phyloP scores from a whole-genome alignment of 345 rosid species.

The Salix caprea region DNA sequence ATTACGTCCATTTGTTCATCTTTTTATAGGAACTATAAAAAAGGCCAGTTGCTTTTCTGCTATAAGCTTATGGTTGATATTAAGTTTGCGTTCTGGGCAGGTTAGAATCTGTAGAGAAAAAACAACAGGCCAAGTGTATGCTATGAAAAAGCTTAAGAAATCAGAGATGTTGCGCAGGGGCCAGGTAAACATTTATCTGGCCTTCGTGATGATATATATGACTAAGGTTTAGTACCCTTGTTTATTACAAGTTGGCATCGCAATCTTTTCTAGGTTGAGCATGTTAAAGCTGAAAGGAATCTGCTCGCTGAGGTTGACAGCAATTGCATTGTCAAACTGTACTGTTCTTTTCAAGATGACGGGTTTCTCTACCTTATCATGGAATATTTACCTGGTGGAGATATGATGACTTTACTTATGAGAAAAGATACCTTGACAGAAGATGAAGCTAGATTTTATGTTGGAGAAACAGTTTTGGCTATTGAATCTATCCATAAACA shows the following conservation, averaged over 20 bases:
- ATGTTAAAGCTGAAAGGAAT: slow-evolving; percentile 92
- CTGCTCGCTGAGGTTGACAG: slow-evolving; percentile 96
- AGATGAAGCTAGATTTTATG: slow-evolving; percentile 82
- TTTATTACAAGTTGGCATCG: slow-evolving; percentile 10
- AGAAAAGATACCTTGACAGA: slow-evolving; percentile 90
- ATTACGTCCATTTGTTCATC: background rate
- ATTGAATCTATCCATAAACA: slow-evolving; percentile 90
- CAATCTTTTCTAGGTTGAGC: slow-evolving; percentile 61
- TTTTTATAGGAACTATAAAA: background rate
- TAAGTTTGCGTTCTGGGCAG: slow-evolving; percentile 38
- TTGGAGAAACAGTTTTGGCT: slow-evolving; percentile 82
- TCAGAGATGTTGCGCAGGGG: slow-evolving; percentile 99
- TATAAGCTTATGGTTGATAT: background rate
- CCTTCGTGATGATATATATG: slow-evolving; percentile 7
- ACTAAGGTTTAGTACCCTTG: slow-evolving; percentile 6
- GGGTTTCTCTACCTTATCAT: slow-evolving; percentile 85
- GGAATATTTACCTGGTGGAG: slow-evolving; percentile 98
- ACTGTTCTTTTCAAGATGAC: slow-evolving; percentile 91
- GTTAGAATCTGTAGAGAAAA: slow-evolving; percentile 90
- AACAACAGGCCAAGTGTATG: slow-evolving; percentile 83
- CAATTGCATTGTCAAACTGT: slow-evolving; percentile 89
- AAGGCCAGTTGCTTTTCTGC: background rate
- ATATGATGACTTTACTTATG: slow-evolving; percentile 96
- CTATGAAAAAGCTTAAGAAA: slow-evolving; percentile 90
- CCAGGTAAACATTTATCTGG: slow-evolving; percentile 48